Conservation (phyloP, 2,329 filamentous ascomycete genomes). For the Aspergillus thermomutatus region DNA sequence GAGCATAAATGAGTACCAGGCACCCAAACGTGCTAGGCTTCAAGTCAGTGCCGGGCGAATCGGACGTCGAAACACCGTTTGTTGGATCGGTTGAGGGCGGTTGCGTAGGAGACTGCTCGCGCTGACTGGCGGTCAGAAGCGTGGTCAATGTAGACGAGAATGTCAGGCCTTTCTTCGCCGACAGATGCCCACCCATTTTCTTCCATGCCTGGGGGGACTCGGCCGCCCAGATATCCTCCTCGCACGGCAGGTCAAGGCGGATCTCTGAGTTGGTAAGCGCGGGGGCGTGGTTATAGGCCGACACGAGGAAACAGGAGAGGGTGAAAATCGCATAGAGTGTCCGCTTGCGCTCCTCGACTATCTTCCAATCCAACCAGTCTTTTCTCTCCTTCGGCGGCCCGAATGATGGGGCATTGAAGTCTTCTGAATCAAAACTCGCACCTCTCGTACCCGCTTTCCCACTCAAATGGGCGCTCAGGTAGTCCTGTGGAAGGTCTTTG, state of each 20-base stretch:
- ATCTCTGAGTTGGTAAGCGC: slow-evolving; percentile 94
- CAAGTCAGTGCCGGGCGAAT: slow-evolving; percentile 60
- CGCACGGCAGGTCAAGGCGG: slow-evolving; percentile 80
- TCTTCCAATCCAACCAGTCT: slow-evolving; percentile 88
- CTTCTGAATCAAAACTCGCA: slow-evolving; percentile 34
- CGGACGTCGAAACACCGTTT: slow-evolving; percentile 44
- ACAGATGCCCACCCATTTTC: slow-evolving; percentile 69
- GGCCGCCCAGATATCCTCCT: slow-evolving; percentile 85
- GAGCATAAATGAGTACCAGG: slow-evolving; percentile 83
- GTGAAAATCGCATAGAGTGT: slow-evolving; percentile 90
- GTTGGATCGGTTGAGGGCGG: slow-evolving; percentile 41
- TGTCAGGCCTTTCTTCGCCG: slow-evolving; percentile 67
- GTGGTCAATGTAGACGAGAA: slow-evolving; percentile 81
- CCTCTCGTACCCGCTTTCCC: slow-evolving; percentile 45
- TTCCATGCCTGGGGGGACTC: slow-evolving; percentile 80
- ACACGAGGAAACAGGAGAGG: slow-evolving; percentile 84
- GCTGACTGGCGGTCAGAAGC: slow-evolving; percentile 73
- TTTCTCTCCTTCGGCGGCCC: slow-evolving; percentile 34
- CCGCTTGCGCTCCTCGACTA: slow-evolving; percentile 83
- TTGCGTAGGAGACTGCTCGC: slow-evolving; percentile 47
- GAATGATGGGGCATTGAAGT: slow-evolving; percentile 35
- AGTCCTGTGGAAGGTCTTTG: slow-evolving; percentile 34
- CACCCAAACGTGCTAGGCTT: slow-evolving; percentile 89
- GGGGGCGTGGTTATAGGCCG: slow-evolving; percentile 88
- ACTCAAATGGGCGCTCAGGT: slow-evolving; percentile 52